Base-by-base conservation (phyloP, 2,329 filamentous ascomycete species). In the Scopulariopsis brevicaulis region DNA sequence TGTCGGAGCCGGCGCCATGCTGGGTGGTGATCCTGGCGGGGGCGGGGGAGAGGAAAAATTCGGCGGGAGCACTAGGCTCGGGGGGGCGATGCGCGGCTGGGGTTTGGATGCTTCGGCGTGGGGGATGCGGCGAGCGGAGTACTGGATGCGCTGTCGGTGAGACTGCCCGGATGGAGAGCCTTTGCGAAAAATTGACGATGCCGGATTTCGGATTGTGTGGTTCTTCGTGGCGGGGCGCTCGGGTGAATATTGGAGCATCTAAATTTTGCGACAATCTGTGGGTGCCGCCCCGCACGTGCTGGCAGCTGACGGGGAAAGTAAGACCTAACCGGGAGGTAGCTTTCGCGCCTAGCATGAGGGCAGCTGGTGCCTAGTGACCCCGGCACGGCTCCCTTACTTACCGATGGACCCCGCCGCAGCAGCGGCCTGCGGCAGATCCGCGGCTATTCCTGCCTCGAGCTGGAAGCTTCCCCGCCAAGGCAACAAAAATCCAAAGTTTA, bases 1-100 rank as follows among this genome's bases (percentile, higher is more conserved):
- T 71, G 90, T 91, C 59, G 72, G 72, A 37, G 55, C 46, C 65
- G 89, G 87, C 74, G 93, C 90, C 92, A 96, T 96, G 78, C 76
- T 68, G 40, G 43, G 46, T 55, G 37, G 24, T 54, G 15, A 12
- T 54, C 35, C 28, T 54, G 62, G 67, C 66, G 61, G 63, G 46
- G 46, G 46, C 46, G 46, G 51, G 54, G 48, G 58, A 20, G 32
- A 56, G 52, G 51, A 46, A 54, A 58, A 58, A 50, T 50, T 50
- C 20, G 46, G 46, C 8, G 46, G 22, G 46, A 50, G 46, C 46
- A 50, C 46, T 50, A 11, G 46, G 46, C 46, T 50, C 46, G 8
- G 46, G n/a, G 18, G 18, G 8, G n/a, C 46, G 46, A 22, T 50
- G 46, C 18, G n/a, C 22, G 53, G 53, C 25, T 24, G 54, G 43